Evolutionary conservation across 2,329 filamentous ascomycete species (phyloP), one percentile per base, ranked within the genome.

Genomic region (Exophiala alcalophila): DNA sequence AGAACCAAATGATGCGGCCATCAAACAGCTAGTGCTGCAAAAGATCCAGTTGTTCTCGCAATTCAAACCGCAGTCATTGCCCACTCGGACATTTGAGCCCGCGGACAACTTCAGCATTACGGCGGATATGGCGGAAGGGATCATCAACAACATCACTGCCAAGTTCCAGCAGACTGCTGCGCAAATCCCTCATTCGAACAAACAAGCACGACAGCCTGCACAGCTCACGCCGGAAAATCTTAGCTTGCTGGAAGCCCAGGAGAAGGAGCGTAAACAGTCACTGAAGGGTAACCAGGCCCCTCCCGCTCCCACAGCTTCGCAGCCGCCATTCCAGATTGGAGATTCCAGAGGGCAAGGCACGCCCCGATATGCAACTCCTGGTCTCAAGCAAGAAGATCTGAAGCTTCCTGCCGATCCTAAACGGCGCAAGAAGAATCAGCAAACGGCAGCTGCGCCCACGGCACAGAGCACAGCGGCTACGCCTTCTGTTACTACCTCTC

Each of bases 251-350:
- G 33, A 50, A 30, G 44, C 44, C 12, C 44, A 54, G 39, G 46
- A 54, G 47, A 37, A 68, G 65, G 52, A 52, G 42, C 55, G 47
- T 3, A 55, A 52, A 36, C 50, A 55, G 35, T 44, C 44, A 14
- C 61, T 66, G 39, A 63, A 66, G 26, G 62, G 59, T 28, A 65
- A 67, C 18, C 64, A 59, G 40, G 61, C 68, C 32, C 72, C 74
- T 32, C 64, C 67, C 30, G 68, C 73, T 25, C 70, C 73, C 14
- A 74, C 70, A 5, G 63, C 69, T 6, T 63, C 72, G n/a, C 67
- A 74, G 27, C 70, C 76, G 20, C 75, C 75, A 8, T 77, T 77
- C 54, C 77, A 78, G 16, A 69, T 78, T 43, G 77, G 78, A 6
- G 49, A 42, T 28, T 34, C 52, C 9, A 46, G 47, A 32, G 54